Base-by-base conservation (phyloP, 2,329 filamentous ascomycete species). In the Trichophyton verrucosum region DNA sequence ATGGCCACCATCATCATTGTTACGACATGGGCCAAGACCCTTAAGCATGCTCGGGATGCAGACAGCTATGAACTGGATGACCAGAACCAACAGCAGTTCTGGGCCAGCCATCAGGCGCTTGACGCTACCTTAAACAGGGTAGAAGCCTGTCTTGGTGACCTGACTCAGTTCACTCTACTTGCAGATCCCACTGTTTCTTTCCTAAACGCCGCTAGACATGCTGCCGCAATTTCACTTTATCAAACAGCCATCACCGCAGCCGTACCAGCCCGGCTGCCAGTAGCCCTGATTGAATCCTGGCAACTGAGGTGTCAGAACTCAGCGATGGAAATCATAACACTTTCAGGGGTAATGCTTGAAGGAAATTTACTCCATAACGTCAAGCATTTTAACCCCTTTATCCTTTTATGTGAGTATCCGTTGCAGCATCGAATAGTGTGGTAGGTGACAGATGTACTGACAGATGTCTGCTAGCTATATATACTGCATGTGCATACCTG, bases 381-480 rank as follows among this genome's bases (percentile, higher is more conserved):
- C 17, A 17, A 49, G 24, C 57, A 59, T 59, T 59, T 59, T n/a
- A 59, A 59, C 24, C 57, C 57, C 11, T 59, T 47, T 49, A 47
- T 59, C 27, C 42, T 59, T 49, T 49, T 59, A 59, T 49, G 57
- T 59, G 46, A 59, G 57, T 59, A 17, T 8, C 30, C 13, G 5
- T 33, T 38, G 11, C 33, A 38, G 33, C 8, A 38, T 13, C 33
- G 11, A 2, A 13, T 9, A 4, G 33, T 13, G 9, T 11, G 33
- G 13, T 38, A 3, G 33, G 11, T 11, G 13, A 38, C 9, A 38
- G 9, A 3, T 38, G 11, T 38, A 57, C 38, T 58, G 15, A 55
- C 49, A 7, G 11, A 38, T 38, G 8, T 46, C 1, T 17, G 3
- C 9, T 36, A 59, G 57, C 40, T 8, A 36, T 59, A 30, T 59